Percentiles rank a stretch among this genome's conserved stretches.
Evolutionary conservation across 768 basidiomycete species (phyloP).

Genomic region (Bullera alba): DNA sequence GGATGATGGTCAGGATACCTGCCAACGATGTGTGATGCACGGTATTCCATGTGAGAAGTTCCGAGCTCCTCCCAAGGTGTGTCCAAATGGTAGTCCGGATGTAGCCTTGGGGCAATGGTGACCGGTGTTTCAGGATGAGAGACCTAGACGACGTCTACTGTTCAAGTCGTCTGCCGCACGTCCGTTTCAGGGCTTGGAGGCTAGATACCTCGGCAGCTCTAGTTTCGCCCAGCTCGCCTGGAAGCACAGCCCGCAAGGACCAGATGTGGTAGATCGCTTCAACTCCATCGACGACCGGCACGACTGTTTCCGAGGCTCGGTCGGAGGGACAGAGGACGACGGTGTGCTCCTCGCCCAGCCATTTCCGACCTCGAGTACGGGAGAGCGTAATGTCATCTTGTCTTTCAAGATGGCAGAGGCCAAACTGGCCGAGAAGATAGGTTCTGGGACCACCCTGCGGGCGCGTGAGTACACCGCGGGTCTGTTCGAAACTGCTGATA

Average conservation of each 20-base stretch:
- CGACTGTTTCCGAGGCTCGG: constrained; percentile 2
- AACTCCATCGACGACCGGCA: constrained; percentile 3
- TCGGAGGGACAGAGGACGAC: constrained; percentile 5
- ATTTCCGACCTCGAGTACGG: not conserved
- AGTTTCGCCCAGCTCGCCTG: constrained; percentile 5
- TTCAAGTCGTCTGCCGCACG: constrained; percentile 1
- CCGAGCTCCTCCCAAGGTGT: no score
- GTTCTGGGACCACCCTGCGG: not conserved
- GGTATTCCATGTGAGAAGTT: no score
- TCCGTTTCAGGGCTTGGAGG: constrained; percentile 8
- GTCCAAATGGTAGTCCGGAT: no score
- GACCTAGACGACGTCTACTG: constrained; percentile 11
- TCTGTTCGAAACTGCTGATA: not conserved
- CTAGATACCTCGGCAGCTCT: constrained; percentile 9
- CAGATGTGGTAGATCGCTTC: constrained; percentile 4
- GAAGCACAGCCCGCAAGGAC: constrained; percentile 1
- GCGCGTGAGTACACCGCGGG: not conserved
- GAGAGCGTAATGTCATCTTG: not conserved
- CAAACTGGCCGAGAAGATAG: not conserved
- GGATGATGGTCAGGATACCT: no score
- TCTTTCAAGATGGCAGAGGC: constrained; percentile 2
- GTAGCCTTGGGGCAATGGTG: no score
- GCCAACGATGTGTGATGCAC: no score
- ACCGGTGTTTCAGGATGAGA: constrained; percentile 11
- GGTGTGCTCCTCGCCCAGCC: constrained; percentile 1